phyloP scores from a whole-genome alignment of 805 yeast genomes.

The Yarrowia osloensis region DNA sequence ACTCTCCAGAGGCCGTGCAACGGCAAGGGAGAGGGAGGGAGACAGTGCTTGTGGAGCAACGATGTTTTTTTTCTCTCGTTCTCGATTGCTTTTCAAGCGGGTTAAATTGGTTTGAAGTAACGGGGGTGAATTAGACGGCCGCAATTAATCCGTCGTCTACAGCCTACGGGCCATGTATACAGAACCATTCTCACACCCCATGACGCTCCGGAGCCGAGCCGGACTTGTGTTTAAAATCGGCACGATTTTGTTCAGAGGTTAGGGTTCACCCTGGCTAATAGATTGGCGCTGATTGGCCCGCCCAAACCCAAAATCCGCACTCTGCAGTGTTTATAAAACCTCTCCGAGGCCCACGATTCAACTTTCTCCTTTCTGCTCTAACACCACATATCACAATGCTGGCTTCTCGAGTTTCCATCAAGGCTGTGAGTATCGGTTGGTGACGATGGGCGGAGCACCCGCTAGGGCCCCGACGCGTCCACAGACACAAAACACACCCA shows the following conservation, averaged over 20 bases:
- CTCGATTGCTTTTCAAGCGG: too few relatives aligned
- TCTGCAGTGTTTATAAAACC: constrained; percentile 29
- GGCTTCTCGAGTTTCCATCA: constrained; percentile 30
- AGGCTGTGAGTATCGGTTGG: constrained; percentile 23
- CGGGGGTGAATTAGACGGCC: too few relatives aligned
- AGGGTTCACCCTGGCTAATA: constrained; percentile 20
- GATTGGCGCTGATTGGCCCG: constrained; percentile 10
- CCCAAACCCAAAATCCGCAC: neutral
- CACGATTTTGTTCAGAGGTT: constrained; percentile 1
- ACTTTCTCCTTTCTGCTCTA: constrained; percentile 25
- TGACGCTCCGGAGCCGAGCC: constrained; percentile 25
- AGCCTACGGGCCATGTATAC: too few relatives aligned
- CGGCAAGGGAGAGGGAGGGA: neutral
- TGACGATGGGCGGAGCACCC: too few relatives aligned
- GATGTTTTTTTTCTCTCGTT: too few relatives aligned
- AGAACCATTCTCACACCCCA: too few relatives aligned
- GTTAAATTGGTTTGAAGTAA: too few relatives aligned
- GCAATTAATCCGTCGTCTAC: neutral
- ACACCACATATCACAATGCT: constrained; percentile 23
- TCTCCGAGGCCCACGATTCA: constrained; percentile 21
- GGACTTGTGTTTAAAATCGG: constrained; percentile 15
- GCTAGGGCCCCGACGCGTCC: too few relatives aligned
- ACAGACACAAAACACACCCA: too few relatives aligned
- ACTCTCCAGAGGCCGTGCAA: neutral
- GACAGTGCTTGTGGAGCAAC: too few relatives aligned